These are phyloP conservation scores for Jackrogersella minutella DNA, from an alignment of 495 filamentous ascomycete species.

Conservation along the genomic window DNA sequence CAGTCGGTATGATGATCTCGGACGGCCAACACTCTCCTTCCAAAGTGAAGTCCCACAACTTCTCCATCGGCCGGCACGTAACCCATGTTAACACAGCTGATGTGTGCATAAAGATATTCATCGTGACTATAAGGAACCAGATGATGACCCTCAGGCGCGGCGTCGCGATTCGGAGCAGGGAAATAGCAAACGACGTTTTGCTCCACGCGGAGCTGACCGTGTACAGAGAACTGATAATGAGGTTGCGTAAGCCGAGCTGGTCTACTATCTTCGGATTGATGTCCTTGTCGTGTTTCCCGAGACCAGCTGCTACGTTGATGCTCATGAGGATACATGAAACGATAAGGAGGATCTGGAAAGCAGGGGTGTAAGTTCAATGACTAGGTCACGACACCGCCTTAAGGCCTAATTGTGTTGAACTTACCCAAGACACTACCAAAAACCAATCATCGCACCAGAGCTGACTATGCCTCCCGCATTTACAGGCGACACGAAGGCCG, in stretches of 20 bases:
- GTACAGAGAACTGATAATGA: conserved; percentile 42
- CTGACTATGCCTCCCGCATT: conserved; percentile 13
- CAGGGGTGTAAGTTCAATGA: not conserved
- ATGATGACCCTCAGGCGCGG: conserved; percentile 24
- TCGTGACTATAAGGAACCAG: conserved; percentile 39
- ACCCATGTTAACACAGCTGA: conserved; percentile 39
- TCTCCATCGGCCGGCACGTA: conserved; percentile 36
- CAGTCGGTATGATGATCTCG: conserved; percentile 5
- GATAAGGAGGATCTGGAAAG: conserved; percentile 34
- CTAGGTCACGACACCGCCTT: not conserved
- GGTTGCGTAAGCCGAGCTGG: conserved; percentile 34
- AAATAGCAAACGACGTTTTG: conserved; percentile 51
- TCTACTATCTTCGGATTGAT: conserved; percentile 33
- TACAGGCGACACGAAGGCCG: conserved; percentile 34
- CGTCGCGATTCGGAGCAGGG: conserved; percentile 43
- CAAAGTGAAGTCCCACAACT: conserved; percentile 20
- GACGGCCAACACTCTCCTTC: conserved; percentile 41
- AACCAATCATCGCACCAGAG: conserved; percentile 44
- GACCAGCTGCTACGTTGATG: conserved; percentile 33
- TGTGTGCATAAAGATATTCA: conserved; percentile 38
- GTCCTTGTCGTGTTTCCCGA: conserved; percentile 42
- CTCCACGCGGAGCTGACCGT: conserved; percentile 47
- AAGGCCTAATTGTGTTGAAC: not conserved
- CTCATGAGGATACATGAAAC: conserved; percentile 32
- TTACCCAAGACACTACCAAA: conserved; percentile 41